A percentile compares a stretch with the other conserved stretches of the same genome.
Conservation (phyloP, 495 filamentous ascomycete species). For the Endocarpon pusillum region DNA sequence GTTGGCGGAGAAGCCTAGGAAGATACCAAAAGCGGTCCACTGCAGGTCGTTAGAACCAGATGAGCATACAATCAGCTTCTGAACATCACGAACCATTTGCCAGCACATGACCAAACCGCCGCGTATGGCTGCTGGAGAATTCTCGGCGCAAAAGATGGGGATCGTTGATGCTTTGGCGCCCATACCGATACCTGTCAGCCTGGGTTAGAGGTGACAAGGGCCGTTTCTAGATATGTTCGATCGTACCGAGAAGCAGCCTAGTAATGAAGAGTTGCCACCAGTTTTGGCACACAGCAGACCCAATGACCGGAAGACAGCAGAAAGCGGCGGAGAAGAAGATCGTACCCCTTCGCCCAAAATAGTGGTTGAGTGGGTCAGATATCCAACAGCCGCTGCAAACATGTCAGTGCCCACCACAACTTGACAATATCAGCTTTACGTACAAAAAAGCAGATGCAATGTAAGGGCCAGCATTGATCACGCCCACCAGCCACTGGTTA, state of each 20-base stretch:
- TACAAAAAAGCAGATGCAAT: constrained; percentile 21
- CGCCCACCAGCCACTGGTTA: constrained; percentile 43
- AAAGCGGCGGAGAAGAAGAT: constrained; percentile 46
- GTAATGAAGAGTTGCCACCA: constrained; percentile 42
- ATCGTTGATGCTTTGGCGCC: constrained; percentile 43
- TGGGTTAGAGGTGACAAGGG: too few relatives aligned
- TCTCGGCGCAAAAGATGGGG: constrained; percentile 47
- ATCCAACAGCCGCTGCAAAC: constrained; percentile 38
- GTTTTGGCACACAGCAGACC: constrained; percentile 33
- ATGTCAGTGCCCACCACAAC: constrained; percentile 3
- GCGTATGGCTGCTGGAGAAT: constrained; percentile 39
- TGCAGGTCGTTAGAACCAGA: constrained; percentile 1
- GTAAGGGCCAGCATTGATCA: constrained; percentile 41
- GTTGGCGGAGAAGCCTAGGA: constrained; percentile 44
- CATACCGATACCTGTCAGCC: too few relatives aligned
- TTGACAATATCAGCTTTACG: constrained; percentile 1
- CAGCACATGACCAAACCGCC: constrained; percentile 48
- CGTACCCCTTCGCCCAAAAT: constrained; percentile 37
- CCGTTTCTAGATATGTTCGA: too few relatives aligned
- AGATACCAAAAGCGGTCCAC: constrained; percentile 42
- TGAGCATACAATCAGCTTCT: constrained; percentile 9
- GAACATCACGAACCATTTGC: too few relatives aligned
- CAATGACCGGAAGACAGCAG: constrained; percentile 40
- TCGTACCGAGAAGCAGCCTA: constrained; percentile 44
- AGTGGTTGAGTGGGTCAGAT: constrained; percentile 39